phyloP scores from a whole-genome alignment of 2,329 filamentous ascomycete genomes.

The Fusarium bactridioides region DNA sequence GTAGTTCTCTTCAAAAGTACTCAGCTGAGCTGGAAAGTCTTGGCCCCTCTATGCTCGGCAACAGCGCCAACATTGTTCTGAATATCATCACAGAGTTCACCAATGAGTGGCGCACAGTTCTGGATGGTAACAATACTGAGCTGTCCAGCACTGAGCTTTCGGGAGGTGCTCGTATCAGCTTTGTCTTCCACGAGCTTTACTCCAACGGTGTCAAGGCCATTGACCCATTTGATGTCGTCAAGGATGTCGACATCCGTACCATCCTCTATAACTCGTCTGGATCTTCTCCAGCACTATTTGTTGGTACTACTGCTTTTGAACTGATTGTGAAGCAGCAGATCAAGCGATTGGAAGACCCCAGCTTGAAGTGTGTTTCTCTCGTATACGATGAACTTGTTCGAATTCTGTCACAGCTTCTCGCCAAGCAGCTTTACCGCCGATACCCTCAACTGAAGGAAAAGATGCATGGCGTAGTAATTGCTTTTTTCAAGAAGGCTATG shows the following conservation, averaged over 20 bases:
- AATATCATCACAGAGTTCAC: constrained; percentile 99
- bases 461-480: constrained; percentile 89
- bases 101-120: constrained; percentile 94
- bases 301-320: constrained; percentile 98
- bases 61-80: constrained; percentile 94
- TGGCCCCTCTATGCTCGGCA: constrained; percentile 93
- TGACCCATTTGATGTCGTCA: constrained; percentile 96
- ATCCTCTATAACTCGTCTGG: constrained; percentile 99
- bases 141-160: constrained; percentile 94
- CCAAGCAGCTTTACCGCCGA: constrained; percentile 87
- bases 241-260: constrained; percentile 96
- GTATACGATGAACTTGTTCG: constrained; percentile 98
- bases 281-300: constrained; percentile 94
- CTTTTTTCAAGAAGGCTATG: constrained; percentile 98
- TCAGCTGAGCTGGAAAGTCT: constrained; percentile 79
- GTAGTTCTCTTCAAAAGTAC: constrained; percentile 94
- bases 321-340: constrained; percentile 99
- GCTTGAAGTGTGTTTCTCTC: constrained; percentile 94
- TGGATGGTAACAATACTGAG: constrained; percentile 97
- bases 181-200: constrained; percentile 99
- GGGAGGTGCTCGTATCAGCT: constrained; percentile 96
- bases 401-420: constrained; percentile 88
- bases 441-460: constrained; percentile 98
- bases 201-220: constrained; percentile 97
- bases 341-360: constrained; percentile 93